These are phyloP conservation scores for Cyberlindnera galapagoensis DNA, from an alignment of 805 yeast species.

Conservation along the genomic window DNA sequence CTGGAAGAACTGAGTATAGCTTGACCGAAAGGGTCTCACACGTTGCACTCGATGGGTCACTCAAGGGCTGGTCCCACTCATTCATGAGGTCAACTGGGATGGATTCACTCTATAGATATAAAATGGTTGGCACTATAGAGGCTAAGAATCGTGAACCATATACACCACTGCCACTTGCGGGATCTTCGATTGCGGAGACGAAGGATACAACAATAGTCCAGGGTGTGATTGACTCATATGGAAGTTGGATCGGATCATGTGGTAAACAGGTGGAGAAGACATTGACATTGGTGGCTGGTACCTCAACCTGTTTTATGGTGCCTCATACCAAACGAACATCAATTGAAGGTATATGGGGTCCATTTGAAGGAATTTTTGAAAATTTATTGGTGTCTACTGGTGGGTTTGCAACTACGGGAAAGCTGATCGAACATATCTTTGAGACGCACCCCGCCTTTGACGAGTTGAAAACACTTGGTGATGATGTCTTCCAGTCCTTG, in stretches of 20 bases:
- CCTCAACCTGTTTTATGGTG: slow-evolving; percentile 49
- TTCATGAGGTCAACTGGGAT: slow-evolving; percentile 24
- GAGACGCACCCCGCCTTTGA: slow-evolving; percentile 32
- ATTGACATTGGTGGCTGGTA: slow-evolving; percentile 52
- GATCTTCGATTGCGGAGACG: slow-evolving; percentile 23
- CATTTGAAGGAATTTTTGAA: slow-evolving; percentile 35
- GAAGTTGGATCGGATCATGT: slow-evolving; percentile 42
- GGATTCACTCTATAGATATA: no score
- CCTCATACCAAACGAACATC: slow-evolving; percentile 19
- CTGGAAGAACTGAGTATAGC: neutral
- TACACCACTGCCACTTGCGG: slow-evolving; percentile 24
- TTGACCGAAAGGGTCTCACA: slow-evolving; percentile 16
- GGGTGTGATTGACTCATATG: slow-evolving; percentile 57
- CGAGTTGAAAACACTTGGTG: slow-evolving; percentile 6
- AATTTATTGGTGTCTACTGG: slow-evolving; percentile 38
- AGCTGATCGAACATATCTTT: slow-evolving; percentile 41
- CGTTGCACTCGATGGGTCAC: slow-evolving; percentile 50
- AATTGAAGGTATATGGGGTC: slow-evolving; percentile 55
- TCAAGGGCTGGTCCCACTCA: slow-evolving; percentile 43
- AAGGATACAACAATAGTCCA: slow-evolving; percentile 25
- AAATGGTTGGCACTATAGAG: no score
- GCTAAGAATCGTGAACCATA: no score
- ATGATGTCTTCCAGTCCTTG: slow-evolving; percentile 17
- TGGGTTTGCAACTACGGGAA: slow-evolving; percentile 57
- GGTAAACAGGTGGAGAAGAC: slow-evolving; percentile 19